Conservation (phyloP, 192 early-diverging fungal species). For the Mortierella claussenii region DNA sequence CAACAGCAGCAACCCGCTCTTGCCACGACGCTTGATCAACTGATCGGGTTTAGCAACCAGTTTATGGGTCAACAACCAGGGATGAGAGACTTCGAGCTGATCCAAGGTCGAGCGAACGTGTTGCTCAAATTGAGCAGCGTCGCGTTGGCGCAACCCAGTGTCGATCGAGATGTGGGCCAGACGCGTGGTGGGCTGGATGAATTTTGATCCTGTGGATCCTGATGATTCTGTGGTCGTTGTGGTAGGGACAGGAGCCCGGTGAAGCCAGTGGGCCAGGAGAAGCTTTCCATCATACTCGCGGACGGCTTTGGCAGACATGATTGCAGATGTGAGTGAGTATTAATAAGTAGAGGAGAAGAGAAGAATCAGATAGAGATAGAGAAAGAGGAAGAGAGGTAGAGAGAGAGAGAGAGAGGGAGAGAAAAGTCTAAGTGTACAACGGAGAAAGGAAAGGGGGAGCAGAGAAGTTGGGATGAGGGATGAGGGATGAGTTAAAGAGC, state of each 20-base stretch:
- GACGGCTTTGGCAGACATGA: conserved; percentile 91
- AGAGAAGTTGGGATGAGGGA: neutral
- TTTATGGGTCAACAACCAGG: conserved; percentile 85
- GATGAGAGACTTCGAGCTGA: conserved; percentile 78
- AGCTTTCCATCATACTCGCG: conserved; percentile 99
- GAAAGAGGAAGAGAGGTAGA: neutral
- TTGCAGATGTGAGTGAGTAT: neutral
- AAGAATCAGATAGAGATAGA: neutral
- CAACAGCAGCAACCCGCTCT: conserved; percentile 92
- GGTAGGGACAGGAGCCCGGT: conserved; percentile 49
- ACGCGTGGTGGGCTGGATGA: conserved; percentile 76
- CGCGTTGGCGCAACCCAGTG: conserved; percentile 58
- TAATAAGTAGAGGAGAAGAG: neutral
- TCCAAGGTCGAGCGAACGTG: conserved; percentile 68
- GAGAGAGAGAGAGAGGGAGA: neutral
- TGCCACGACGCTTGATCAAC: conserved; percentile 98
- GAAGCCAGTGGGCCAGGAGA: conserved; percentile 90
- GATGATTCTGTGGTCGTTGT: conserved; percentile 58
- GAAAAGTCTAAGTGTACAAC: conserved; percentile 9
- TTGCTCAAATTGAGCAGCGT: conserved; percentile 65
- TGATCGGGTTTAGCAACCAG: conserved; percentile 99
- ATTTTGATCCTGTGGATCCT: conserved; percentile 64
- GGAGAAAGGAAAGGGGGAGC: neutral
- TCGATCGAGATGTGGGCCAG: conserved; percentile 86
- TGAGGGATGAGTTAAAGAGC: neutral